phyloP scores from a whole-genome alignment of 176 grass and related monocot species.

The Stipa capillata region DNA sequence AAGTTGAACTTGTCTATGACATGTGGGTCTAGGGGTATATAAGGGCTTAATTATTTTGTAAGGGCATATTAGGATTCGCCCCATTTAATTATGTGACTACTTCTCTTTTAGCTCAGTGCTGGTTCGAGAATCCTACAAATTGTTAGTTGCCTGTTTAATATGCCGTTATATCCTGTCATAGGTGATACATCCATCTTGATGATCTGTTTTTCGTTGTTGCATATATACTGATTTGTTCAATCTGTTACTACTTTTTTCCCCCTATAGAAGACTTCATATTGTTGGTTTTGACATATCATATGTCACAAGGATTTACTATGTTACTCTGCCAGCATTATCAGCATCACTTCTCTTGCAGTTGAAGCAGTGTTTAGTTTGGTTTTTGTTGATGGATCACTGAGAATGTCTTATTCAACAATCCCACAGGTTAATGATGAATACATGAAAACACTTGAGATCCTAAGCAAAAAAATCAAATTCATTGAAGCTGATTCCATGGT shows the following conservation, averaged over 20 bases:
- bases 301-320: background rate
- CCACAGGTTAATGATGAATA: slow-evolving; percentile 92
- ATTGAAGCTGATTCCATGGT: slow-evolving; percentile 71
- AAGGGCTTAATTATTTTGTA: no score
- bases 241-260: background rate
- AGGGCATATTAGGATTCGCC: no score
- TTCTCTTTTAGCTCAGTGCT: background rate
- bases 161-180: background rate
- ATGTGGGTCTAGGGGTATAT: no score
- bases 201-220: background rate
- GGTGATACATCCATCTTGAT: slow-evolving; percentile 5
- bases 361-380: background rate
- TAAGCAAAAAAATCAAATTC: slow-evolving; percentile 93
- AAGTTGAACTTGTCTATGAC: no score
- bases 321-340: background rate
- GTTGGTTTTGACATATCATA: background rate
- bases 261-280: background rate
- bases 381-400: background rate
- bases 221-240: background rate
- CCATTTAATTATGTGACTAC: background rate
- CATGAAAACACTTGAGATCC: slow-evolving; percentile 73
- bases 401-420: slow-evolving; percentile 22
- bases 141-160: background rate
- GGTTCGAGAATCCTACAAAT: background rate
- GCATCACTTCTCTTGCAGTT: background rate